These are phyloP conservation scores for Globomyces pollinis-pini DNA, from an alignment of 192 early-diverging fungal species.

Conservation along the genomic window DNA sequence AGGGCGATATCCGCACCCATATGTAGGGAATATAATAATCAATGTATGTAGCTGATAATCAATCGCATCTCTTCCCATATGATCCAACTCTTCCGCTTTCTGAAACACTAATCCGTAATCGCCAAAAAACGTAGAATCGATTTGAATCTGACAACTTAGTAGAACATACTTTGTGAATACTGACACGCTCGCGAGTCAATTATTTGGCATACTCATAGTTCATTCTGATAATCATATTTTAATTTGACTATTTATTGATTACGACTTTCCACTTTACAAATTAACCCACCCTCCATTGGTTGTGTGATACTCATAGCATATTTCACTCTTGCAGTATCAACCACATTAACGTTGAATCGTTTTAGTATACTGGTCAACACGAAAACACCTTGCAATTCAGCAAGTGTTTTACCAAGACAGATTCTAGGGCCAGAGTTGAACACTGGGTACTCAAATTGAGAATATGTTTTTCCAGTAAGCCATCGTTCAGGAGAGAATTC, in stretches of 20 bases:
- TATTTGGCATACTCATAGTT: no score
- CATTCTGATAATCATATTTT: no score
- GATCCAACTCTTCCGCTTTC: no score
- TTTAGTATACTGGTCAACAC: slow-evolving; percentile 17
- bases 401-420: slow-evolving; percentile 30
- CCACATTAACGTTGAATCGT: slow-evolving; percentile 13
- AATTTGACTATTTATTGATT: neutral
- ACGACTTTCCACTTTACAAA: neutral
- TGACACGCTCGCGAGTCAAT: no score
- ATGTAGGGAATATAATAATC: no score
- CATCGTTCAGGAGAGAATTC: slow-evolving; percentile 62
- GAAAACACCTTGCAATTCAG: slow-evolving; percentile 32
- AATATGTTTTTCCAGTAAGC: slow-evolving; percentile 6
- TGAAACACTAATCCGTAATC: no score
- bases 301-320: neutral
- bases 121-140: no score
- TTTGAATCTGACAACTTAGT: no score
- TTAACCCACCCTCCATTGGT: slow-evolving; percentile 2
- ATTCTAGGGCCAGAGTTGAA: slow-evolving; percentile 35
- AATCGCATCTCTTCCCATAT: no score
- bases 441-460: slow-evolving; percentile 25
- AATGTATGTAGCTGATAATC: no score
- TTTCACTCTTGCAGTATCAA: neutral
- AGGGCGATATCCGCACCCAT: no score
- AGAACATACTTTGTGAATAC: no score